phyloP scores from a whole-genome alignment of 176 grass and related monocot species.

The Typha latifolia region DNA sequence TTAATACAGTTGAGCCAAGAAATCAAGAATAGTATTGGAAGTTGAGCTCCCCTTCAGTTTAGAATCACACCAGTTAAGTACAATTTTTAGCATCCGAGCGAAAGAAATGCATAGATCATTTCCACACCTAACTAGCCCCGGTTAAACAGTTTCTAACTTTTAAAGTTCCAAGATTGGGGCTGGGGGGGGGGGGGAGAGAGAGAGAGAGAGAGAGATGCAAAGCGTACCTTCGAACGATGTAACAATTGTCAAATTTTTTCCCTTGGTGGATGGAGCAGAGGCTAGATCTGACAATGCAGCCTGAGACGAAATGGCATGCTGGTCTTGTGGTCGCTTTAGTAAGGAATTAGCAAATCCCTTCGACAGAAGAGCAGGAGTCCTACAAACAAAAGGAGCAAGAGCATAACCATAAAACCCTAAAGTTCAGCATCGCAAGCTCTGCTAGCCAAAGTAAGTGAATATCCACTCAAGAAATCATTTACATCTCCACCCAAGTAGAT shows the following conservation, averaged over 20 bases:
- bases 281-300: conserved; percentile 11
- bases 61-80: no score
- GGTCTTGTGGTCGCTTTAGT: conserved; percentile 30
- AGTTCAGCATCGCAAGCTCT: not conserved
- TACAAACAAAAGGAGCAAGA: conserved; percentile 19
- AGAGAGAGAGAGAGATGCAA: not conserved
- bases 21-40: no score
- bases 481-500: not conserved
- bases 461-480: not conserved
- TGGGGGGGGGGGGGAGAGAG: not conserved
- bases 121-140: not conserved
- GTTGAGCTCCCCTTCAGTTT: no score
- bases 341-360: conserved; percentile 39
- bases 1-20: no score
- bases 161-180: not conserved
- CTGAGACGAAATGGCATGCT: conserved; percentile 24
- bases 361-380: conserved; percentile 28
- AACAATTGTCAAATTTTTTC: conserved; percentile 34
- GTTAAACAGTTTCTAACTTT: no score
- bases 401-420: not conserved
- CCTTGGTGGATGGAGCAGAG: conserved; percentile 24
- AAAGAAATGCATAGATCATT: not conserved
- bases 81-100: no score
- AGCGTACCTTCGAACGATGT: conserved; percentile 44
- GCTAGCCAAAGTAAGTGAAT: not conserved